A percentile compares a stretch with the other conserved stretches of the same genome.
These are phyloP conservation scores for Fusarium subglutinans DNA, from an alignment of 2,329 filamentous ascomycete genomes.

Conservation along the genomic window DNA sequence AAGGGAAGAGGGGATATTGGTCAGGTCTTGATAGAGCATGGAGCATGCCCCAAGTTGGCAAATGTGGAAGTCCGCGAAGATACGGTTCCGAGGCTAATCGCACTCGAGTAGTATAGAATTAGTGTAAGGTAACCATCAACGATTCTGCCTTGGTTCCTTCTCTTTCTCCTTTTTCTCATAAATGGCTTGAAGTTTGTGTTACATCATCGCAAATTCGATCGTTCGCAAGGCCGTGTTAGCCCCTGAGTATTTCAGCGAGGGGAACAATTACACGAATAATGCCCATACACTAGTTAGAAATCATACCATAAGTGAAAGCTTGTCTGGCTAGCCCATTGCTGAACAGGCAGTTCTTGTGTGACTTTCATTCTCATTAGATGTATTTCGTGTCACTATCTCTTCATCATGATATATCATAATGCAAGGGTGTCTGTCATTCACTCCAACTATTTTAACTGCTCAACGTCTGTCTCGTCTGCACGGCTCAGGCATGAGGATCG, in stretches of 20 bases:
- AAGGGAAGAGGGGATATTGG: constrained; percentile 21
- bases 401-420: not conserved
- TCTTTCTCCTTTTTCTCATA: not conserved
- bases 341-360: not conserved
- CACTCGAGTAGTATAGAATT: not conserved
- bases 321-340: not conserved
- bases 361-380: not conserved
- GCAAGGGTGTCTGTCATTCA: constrained; percentile 28
- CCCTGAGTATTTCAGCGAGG: not conserved
- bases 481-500: constrained; percentile 64
- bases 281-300: not conserved
- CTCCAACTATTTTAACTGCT: not conserved
- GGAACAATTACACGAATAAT: not conserved
- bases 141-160: not conserved
- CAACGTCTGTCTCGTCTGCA: not conserved
- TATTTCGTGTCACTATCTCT: not conserved
- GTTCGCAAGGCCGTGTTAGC: not conserved
- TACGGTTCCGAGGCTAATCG: constrained; percentile 2
- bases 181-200: not conserved
- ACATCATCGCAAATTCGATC: not conserved
- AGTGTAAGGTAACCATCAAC: not conserved
- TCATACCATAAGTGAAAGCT: not conserved
- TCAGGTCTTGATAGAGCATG: constrained; percentile 17
- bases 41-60: constrained; percentile 20
- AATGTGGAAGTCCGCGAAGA: constrained; percentile 17